phyloP scores from a whole-genome alignment of 306 rosid species.

The Vigna hirtella region DNA sequence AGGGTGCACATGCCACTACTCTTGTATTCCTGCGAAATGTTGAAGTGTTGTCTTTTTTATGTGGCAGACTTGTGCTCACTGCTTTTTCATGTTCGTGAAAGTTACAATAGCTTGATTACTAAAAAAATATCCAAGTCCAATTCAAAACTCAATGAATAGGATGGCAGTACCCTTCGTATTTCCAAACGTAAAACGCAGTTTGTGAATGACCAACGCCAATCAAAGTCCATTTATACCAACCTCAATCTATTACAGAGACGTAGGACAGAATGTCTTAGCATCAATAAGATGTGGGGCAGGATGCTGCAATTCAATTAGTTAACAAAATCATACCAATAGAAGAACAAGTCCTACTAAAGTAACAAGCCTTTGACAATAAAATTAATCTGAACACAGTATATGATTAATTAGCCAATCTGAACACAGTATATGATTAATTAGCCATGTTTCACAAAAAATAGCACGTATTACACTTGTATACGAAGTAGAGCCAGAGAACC shows the following conservation, averaged over 20 bases:
- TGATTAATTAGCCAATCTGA: slow-evolving; percentile 1
- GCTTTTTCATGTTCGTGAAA: background rate
- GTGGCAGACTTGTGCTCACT: background rate
- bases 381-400: slow-evolving; percentile 19
- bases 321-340: background rate
- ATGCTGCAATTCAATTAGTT: background rate
- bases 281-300: background rate
- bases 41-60: background rate
- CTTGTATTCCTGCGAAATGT: background rate
- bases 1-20: background rate
- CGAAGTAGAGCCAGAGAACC: slow-evolving; percentile 30
- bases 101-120: background rate
- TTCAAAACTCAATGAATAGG: background rate
- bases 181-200: background rate
- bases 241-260: background rate
- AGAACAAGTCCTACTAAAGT: background rate
- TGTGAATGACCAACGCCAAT: background rate
- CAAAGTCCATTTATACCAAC: slow-evolving; percentile 15
- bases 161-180: background rate
- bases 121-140: background rate
- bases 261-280: background rate
- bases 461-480: slow-evolving; percentile 42
- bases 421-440: slow-evolving; percentile 10
- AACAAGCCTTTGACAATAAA: slow-evolving; percentile 18
- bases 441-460: slow-evolving; percentile 1